Base-by-base conservation (phyloP, 2,329 filamentous ascomycete genomes). In the Sporothrix pseudoabietina region DNA sequence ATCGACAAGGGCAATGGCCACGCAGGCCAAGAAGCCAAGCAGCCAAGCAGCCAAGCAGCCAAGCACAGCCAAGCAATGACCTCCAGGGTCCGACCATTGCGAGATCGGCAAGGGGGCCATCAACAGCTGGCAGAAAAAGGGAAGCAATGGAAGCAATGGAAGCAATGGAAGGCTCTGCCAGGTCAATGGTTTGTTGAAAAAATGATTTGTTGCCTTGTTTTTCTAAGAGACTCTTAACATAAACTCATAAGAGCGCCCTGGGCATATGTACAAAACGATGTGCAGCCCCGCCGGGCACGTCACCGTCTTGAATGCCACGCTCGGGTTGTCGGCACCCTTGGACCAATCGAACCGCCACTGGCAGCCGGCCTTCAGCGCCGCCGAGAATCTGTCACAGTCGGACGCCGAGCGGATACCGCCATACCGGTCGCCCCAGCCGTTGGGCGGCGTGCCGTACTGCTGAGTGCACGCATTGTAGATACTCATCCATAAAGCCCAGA, bases 271-370 rank as follows among this genome's bases (percentile, higher is more conserved):
- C 61, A 66, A 47, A 61, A 63, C 14, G 59, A 14, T 44, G 59
- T 12, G 59, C 59, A 89, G 77, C 59, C 81, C 84, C 49, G 82
- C 79, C 16, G 87, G 87, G 79, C 87, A 89, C 55, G 84, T 82
- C 14, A 90, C 87, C 79, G 87, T 83, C 79, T 83, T 81, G 80
- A 87, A 90, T 71, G 80, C 82, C 71, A 90, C 85, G 39, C 77
- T 77, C 7, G 88, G 87, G 80, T 89, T 90, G 78, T 89, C 86
- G 68, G 87, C 84, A 75, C 85, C 85, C 76, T 83, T 78, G 80
- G 90, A 89, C 88, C 88, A 90, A 82, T 90, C 87, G 78, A 90
- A 91, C 74, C 88, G 87, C 87, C 88, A 91, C 79, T 85, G 82
- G 81, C 88, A 90, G 9, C 88, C 88, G 10, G 80, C 82, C 82